Conservation (phyloP, 176 grass and related monocot genomes). For the bread wheat (Triticum aestivum) region IWGSC_CS_RefSeq_v2.1 NC_057807.1:365891420-365891919, state of each 20-base stretch:
- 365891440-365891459: neutral
- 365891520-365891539: neutral
- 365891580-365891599: neutral
- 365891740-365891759: conserved; percentile 81
- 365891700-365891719: neutral
- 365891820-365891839: conserved; percentile 97
- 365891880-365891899: conserved; percentile 84
- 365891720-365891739: conserved; percentile 13
- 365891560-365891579: neutral
- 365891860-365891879: conserved; percentile 92
- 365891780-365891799: conserved; percentile 94
- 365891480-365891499: neutral
- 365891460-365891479: neutral
- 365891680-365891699: neutral
- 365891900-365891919: conserved; percentile 63
- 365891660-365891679: neutral
- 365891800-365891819: conserved; percentile 75
- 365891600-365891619: neutral
- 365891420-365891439: neutral
- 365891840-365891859: conserved; percentile 91
- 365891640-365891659: neutral
- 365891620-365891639: neutral
- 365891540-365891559: neutral
- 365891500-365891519: neutral
- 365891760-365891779: conserved; percentile 97